Conservation (phyloP, 352 stramenopile species). For the Globisporangium splendens region DNA sequence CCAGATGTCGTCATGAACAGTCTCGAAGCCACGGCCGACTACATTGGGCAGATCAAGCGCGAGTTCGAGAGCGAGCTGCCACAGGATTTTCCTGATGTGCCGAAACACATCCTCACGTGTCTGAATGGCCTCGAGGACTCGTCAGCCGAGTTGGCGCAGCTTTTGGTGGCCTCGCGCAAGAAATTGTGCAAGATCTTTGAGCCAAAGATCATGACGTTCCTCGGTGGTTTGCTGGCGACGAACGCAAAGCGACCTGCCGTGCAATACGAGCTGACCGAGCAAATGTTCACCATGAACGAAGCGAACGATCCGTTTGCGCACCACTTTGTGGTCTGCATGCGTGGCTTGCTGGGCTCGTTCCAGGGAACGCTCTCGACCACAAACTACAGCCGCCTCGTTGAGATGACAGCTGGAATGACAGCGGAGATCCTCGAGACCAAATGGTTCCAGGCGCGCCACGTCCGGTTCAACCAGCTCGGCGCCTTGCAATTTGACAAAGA, state of each 20-base stretch:
- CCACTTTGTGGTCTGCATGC: conserved; percentile 61
- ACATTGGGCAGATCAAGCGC: conserved; percentile 76
- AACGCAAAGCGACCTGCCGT: conserved; percentile 38
- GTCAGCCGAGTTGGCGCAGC: conserved; percentile 58
- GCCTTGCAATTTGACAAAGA: conserved; percentile 87
- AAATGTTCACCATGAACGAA: conserved; percentile 86
- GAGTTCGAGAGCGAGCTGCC: conserved; percentile 72
- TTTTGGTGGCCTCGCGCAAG: conserved; percentile 65
- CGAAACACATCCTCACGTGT: conserved; percentile 69
- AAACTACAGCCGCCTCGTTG: conserved; percentile 59
- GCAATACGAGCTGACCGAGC: conserved; percentile 80
- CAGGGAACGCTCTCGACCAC: conserved; percentile 42
- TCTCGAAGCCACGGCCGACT: conserved; percentile 64
- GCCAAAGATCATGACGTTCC: conserved; percentile 54
- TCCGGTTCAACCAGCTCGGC: conserved; percentile 76
- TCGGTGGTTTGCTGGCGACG: conserved; percentile 46
- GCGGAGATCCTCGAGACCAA: conserved; percentile 45
- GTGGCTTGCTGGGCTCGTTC: conserved; percentile 51
- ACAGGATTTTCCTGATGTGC: conserved; percentile 70
- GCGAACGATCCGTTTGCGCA: conserved; percentile 85
- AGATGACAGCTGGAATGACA: conserved; percentile 37
- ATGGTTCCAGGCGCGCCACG: conserved; percentile 54
- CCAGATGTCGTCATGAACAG: conserved; percentile 84
- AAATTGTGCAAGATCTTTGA: conserved; percentile 76
- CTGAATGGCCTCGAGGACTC: conserved; percentile 73